phyloP scores from a whole-genome alignment of 2,329 filamentous ascomycete genomes.

The Leptodontidium sp. region DNA sequence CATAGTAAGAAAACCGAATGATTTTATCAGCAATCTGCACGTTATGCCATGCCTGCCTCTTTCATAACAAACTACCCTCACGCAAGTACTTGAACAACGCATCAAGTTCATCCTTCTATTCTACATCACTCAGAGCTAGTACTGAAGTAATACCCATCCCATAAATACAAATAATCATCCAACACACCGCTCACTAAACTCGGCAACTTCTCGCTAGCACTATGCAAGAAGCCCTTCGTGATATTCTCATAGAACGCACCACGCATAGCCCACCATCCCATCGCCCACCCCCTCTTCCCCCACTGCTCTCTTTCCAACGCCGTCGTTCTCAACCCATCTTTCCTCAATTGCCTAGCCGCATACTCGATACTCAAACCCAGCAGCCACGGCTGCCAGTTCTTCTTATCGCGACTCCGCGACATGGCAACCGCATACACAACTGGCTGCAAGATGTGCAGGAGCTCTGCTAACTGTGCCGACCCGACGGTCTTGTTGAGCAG shows the following conservation, averaged over 20 bases:
- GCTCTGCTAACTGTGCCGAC: constrained; percentile 77
- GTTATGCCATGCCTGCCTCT: background rate
- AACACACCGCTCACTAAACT: constrained; percentile 84
- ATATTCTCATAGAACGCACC: constrained; percentile 97
- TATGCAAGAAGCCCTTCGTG: constrained; percentile 77
- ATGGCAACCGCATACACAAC: constrained; percentile 87
- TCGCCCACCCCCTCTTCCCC: constrained; percentile 84
- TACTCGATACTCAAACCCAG: constrained; percentile 87
- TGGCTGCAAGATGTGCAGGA: constrained; percentile 90
- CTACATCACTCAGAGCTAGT: constrained; percentile 44
- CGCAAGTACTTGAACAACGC: background rate
- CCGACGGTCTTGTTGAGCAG: constrained; percentile 86
- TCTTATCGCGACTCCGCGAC: constrained; percentile 72
- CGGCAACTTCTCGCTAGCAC: constrained; percentile 50
- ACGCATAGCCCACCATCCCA: constrained; percentile 96
- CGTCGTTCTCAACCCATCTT: constrained; percentile 74
- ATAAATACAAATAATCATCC: constrained; percentile 96
- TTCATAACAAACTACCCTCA: background rate
- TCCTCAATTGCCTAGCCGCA: constrained; percentile 81
- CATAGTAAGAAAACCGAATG: no score
- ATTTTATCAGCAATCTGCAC: background rate
- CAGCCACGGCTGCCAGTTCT: constrained; percentile 91
- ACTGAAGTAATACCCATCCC: constrained; percentile 95
- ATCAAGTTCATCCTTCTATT: background rate
- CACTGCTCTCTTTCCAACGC: constrained; percentile 90